A percentile compares a stretch with the other conserved stretches of the same genome.
phyloP scores from a whole-genome alignment of 371 early-diverging fungal genomes.

The Choanephora cucurbitarum region DNA sequence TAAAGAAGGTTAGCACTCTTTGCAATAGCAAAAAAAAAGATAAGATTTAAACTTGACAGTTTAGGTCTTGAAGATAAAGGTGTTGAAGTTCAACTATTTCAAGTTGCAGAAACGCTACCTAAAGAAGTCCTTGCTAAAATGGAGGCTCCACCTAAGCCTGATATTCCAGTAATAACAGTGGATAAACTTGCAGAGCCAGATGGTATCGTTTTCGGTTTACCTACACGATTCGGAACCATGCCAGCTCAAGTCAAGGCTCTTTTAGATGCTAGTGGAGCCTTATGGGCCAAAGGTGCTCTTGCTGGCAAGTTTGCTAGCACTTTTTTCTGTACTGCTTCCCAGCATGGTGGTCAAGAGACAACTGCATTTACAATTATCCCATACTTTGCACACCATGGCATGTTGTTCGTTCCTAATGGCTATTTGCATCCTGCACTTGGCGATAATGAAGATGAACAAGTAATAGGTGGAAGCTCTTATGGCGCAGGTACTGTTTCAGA shows the following conservation, averaged over 20 bases:
- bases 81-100: slow-evolving; percentile 7
- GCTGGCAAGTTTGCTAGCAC: slow-evolving; percentile 71
- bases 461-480: slow-evolving; percentile 74
- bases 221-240: slow-evolving; percentile 60
- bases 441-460: slow-evolving; percentile 45
- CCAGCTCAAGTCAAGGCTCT: slow-evolving; percentile 78
- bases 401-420: slow-evolving; percentile 79
- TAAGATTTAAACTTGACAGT: slow-evolving; percentile 43
- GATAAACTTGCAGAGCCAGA: slow-evolving; percentile 66
- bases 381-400: slow-evolving; percentile 82
- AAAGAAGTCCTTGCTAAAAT: slow-evolving; percentile 69
- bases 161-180: slow-evolving; percentile 64
- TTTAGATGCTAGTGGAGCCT: slow-evolving; percentile 70
- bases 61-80: slow-evolving; percentile 6
- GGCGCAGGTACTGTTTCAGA: slow-evolving; percentile 53
- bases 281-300: slow-evolving; percentile 71
- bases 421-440: slow-evolving; percentile 51
- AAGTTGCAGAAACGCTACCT: slow-evolving; percentile 62
- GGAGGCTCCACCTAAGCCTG: slow-evolving; percentile 64
- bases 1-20: slow-evolving; percentile 55
- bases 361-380: slow-evolving; percentile 70
- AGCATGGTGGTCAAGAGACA: slow-evolving; percentile 82
- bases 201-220: slow-evolving; percentile 74
- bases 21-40: slow-evolving; percentile 33
- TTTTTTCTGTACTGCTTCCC: slow-evolving; percentile 76